Conservation (phyloP, 2,329 filamentous ascomycete species). For the Colletotrichum cuscutae region DNA sequence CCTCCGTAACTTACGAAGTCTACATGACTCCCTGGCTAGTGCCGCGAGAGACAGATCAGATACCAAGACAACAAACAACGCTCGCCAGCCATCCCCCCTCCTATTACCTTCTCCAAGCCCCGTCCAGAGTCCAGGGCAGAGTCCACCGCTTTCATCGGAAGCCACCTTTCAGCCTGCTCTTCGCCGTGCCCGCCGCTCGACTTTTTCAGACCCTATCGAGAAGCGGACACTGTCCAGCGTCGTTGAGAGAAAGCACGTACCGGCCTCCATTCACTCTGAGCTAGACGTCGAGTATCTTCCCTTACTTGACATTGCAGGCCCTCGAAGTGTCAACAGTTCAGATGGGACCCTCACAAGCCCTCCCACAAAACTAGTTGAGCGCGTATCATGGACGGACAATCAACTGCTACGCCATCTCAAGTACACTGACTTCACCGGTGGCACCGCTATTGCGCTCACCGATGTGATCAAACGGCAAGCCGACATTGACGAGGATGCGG, state of each 20-base stretch:
- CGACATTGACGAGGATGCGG: conserved; percentile 44
- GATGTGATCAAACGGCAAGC: conserved; percentile 45
- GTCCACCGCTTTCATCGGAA: conserved; percentile 18
- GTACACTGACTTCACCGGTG: conserved; percentile 52
- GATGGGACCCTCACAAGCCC: conserved; percentile 13
- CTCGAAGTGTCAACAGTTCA: neutral
- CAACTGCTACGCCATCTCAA: conserved; percentile 54
- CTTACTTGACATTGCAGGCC: conserved; percentile 20
- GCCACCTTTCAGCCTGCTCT: conserved; percentile 25
- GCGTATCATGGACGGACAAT: conserved; percentile 45
- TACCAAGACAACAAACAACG: conserved; percentile 30
- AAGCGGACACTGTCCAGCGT: conserved; percentile 25
- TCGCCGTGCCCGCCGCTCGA: conserved; percentile 41
- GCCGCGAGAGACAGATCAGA: conserved; percentile 22
- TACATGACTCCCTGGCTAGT: conserved; percentile 42
- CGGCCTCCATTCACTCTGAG: conserved; percentile 36
- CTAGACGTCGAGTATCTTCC: conserved; percentile 36
- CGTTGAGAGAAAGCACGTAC: conserved; percentile 34
- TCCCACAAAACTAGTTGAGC: conserved; percentile 15
- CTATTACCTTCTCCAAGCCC: conserved; percentile 48
- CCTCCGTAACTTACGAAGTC: conserved; percentile 41
- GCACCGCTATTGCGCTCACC: conserved; percentile 49
- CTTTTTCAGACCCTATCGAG: conserved; percentile 38
- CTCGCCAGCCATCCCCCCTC: conserved; percentile 57
- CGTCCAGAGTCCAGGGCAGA: conserved; percentile 20